Base-by-base conservation (phyloP, 106 monocot genomes). In the Dendrobium catenatum region DNA sequence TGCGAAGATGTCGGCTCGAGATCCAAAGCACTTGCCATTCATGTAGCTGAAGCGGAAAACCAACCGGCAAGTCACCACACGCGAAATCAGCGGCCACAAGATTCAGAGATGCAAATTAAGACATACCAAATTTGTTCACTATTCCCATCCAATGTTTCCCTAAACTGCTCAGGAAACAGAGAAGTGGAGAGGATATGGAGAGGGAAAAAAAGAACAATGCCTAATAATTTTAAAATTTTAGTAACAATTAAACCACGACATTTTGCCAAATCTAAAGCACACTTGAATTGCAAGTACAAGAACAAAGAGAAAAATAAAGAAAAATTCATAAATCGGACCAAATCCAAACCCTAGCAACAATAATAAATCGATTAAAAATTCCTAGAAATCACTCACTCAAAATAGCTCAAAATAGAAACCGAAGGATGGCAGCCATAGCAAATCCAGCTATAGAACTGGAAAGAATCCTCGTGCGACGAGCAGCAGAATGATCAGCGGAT, bases 371-470 rank as follows among this genome's bases (percentile, higher is more conserved):
- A 56, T 24, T 73, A 26, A 9, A 43, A 54, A 72, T 6, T 19
- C 68, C 47, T 13, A 68, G 5, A 81, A 56, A 81, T 15, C 37
- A 56, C 49, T 18, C 29, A 80, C 72, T 17, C 49, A 47, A 55
- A 64, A 7, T 33, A 37, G 11, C 4, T 42, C 33, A 78, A 46
- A 68, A 83, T 46, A 89, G 19, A 20, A 86, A 19, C 79, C 79
- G 76, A n/a, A 89, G 75, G 48, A 78, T 42, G 16, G 75, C 87
- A 42, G 66, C 72, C 18, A 54, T 47, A 48, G 77, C 73, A 18
- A 68, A 77, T 33, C 76, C 72, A 73, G 59, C 51, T 42, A 70
- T 26, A 56, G 77, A 13, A 16, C 47, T 19, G 18, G 80, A 26
- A 31, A 43, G 24, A 11, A 80, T 5, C 29, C 73, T 33, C 42